Percentiles rank a stretch among this genome's conserved stretches.
These are phyloP conservation scores for Penicillium occitanis DNA, from an alignment of 2,329 filamentous ascomycete genomes.

Conservation along the genomic window DNA sequence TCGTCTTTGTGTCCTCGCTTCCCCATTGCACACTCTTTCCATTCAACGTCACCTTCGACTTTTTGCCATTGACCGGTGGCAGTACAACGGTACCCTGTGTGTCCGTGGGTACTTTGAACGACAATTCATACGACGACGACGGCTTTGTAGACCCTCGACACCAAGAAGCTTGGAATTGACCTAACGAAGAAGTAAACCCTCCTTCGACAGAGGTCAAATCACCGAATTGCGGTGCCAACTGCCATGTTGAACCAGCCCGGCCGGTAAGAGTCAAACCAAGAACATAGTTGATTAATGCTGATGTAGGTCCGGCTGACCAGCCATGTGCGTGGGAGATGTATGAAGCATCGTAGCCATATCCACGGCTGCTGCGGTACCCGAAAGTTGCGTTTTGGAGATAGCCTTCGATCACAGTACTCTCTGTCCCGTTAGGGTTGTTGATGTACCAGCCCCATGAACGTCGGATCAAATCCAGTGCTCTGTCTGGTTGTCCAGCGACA, in stretches of 20 bases:
- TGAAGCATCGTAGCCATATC: slow-evolving; percentile 52
- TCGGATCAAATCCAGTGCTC: slow-evolving; percentile 58
- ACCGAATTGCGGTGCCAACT: slow-evolving; percentile 46
- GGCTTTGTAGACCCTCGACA: background rate
- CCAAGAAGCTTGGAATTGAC: slow-evolving; percentile 38
- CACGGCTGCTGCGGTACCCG: slow-evolving; percentile 55
- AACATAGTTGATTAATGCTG: slow-evolving; percentile 46
- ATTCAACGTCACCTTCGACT: slow-evolving; percentile 13
- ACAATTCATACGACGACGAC: slow-evolving; percentile 16
- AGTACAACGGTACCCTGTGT: slow-evolving; percentile 19
- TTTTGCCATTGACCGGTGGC: slow-evolving; percentile 4
- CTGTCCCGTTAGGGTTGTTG: slow-evolving; percentile 57
- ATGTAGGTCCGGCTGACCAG: slow-evolving; percentile 46
- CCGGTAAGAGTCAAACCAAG: slow-evolving; percentile 46
- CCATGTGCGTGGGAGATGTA: slow-evolving; percentile 47
- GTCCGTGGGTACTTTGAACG: slow-evolving; percentile 16
- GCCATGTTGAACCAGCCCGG: slow-evolving; percentile 45
- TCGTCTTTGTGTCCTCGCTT: slow-evolving; percentile 3
- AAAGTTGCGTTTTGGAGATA: slow-evolving; percentile 58
- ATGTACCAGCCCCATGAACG: slow-evolving; percentile 62
- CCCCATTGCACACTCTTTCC: slow-evolving; percentile 12
- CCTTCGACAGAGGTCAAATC: slow-evolving; percentile 45
- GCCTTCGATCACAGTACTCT: slow-evolving; percentile 60
- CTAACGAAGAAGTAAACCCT: slow-evolving; percentile 49
- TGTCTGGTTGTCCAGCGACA: slow-evolving; percentile 46